phyloP scores from a whole-genome alignment of 768 basidiomycete species.

The Hortiboletus campestris region DNA sequence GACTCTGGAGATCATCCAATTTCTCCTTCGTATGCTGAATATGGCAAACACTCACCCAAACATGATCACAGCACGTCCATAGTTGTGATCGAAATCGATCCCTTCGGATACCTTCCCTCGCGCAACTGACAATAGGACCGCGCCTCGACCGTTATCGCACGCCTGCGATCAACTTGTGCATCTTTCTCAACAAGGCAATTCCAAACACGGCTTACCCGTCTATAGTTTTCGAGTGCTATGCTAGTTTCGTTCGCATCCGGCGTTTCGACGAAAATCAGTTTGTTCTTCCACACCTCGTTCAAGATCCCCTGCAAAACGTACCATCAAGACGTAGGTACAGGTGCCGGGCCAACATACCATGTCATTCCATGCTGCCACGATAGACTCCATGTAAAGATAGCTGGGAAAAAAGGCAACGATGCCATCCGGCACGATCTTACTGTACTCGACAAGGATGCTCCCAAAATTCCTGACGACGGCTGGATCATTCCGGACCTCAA shows the following conservation, averaged over 20 bases:
- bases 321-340: neutral
- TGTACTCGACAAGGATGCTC: constrained; percentile 96
- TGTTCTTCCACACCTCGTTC: constrained; percentile 99
- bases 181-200: neutral
- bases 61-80: constrained; percentile 98
- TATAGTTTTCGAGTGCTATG: constrained; percentile 95
- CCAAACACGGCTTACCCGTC: constrained; percentile 58
- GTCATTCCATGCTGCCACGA: constrained; percentile 99
- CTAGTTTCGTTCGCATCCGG: constrained; percentile 99
- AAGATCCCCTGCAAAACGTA: constrained; percentile 74
- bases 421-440: constrained; percentile 96
- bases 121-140: constrained; percentile 93
- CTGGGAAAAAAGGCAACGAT: constrained; percentile 99
- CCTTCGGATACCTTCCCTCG: constrained; percentile 99
- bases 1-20: constrained; percentile 48
- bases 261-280: constrained; percentile 98
- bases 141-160: constrained; percentile 97
- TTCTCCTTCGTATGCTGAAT: neutral
- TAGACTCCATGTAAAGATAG: constrained; percentile 99
- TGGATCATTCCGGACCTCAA: constrained; percentile 98
- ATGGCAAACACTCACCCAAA: constrained; percentile 67
- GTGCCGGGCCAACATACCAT: constrained; percentile 64
- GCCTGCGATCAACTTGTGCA: constrained; percentile 50
- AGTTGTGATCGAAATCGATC: constrained; percentile 99
- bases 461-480: constrained; percentile 99